Evolutionary conservation across 2,329 filamentous ascomycete species (phyloP).

Genomic region (Fusarium keratoplasticum): DNA sequence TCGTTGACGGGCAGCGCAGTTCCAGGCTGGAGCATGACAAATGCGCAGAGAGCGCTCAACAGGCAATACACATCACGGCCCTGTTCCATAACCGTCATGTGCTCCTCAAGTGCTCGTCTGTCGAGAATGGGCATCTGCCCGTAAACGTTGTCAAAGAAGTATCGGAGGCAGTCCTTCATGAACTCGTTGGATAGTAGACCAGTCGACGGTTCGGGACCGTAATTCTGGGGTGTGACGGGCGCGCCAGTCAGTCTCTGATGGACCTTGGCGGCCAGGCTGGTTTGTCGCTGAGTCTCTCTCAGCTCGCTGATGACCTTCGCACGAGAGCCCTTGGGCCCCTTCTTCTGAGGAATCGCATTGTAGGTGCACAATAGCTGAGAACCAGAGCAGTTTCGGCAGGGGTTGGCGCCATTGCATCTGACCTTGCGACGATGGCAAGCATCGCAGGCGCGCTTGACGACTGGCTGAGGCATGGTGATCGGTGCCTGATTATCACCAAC

Average conservation of each 20-base stretch:
- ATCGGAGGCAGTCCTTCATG: constrained; percentile 74
- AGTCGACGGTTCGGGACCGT: constrained; percentile 65
- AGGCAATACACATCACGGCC: constrained; percentile 73
- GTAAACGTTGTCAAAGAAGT: constrained; percentile 77
- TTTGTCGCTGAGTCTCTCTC: constrained; percentile 75
- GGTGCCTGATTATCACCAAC: constrained; percentile 17
- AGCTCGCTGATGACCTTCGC: constrained; percentile 82
- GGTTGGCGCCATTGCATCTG: constrained; percentile 77
- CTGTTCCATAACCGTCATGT: constrained; percentile 70
- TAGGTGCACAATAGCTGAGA: constrained; percentile 78
- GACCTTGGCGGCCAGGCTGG: constrained; percentile 71
- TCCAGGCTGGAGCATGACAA: constrained; percentile 76
- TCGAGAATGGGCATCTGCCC: constrained; percentile 72
- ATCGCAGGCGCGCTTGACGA: constrained; percentile 73
- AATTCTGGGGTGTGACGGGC: constrained; percentile 58
- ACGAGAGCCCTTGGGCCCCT: constrained; percentile 78
- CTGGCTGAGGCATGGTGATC: constrained; percentile 58
- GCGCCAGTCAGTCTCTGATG: constrained; percentile 70
- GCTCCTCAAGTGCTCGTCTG: constrained; percentile 67
- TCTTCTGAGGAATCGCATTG: constrained; percentile 80
- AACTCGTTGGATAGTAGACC: constrained; percentile 71
- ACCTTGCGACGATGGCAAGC: constrained; percentile 81
- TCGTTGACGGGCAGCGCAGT: constrained; percentile 70
- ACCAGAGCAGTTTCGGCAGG: constrained; percentile 77
- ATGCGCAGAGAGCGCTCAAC: constrained; percentile 72